These are phyloP conservation scores for Penicillium malachiteum DNA, from an alignment of 495 filamentous ascomycete genomes.

Conservation along the genomic window DNA sequence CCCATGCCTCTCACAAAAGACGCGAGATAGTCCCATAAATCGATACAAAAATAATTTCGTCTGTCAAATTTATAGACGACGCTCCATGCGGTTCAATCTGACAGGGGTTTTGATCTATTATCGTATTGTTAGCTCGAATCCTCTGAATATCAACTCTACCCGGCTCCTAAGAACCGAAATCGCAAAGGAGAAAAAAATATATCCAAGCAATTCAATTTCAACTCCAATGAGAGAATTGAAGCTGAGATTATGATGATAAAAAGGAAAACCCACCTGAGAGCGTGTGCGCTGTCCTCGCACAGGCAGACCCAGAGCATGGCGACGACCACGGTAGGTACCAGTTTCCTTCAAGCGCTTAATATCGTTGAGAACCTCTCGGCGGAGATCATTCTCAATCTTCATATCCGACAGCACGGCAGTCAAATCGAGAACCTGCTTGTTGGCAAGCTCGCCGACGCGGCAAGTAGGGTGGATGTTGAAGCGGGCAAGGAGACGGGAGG, in stretches of 20 bases:
- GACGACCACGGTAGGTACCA: conserved; percentile 82
- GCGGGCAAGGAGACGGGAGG: conserved; percentile 76
- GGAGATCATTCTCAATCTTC: conserved; percentile 90
- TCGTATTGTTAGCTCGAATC: background rate
- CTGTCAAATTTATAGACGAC: conserved; percentile 47
- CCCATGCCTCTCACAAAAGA: conserved; percentile 36
- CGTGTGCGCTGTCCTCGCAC: conserved; percentile 86
- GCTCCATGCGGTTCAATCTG: conserved; percentile 77
- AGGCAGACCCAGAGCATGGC: conserved; percentile 87
- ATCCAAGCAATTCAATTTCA: too few species aligned
- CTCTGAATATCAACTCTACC: background rate
- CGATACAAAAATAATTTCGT: conserved; percentile 8
- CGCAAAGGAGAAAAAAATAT: background rate
- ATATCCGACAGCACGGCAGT: conserved; percentile 83
- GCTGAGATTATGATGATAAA: background rate
- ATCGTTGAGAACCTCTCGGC: conserved; percentile 73
- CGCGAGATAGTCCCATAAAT: conserved; percentile 24
- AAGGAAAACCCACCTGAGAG: conserved; percentile 60
- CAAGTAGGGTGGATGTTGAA: conserved; percentile 81
- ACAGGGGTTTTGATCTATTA: conserved; percentile 67
- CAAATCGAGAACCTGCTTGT: conserved; percentile 72
- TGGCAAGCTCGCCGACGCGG: conserved; percentile 66
- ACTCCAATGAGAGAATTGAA: background rate
- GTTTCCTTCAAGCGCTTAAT: conserved; percentile 87
- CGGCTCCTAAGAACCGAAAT: background rate